Percentiles rank a stretch among this genome's conserved stretches.
phyloP scores from a whole-genome alignment of 2,329 filamentous ascomycete species.

The Penicillium sp. region DNA sequence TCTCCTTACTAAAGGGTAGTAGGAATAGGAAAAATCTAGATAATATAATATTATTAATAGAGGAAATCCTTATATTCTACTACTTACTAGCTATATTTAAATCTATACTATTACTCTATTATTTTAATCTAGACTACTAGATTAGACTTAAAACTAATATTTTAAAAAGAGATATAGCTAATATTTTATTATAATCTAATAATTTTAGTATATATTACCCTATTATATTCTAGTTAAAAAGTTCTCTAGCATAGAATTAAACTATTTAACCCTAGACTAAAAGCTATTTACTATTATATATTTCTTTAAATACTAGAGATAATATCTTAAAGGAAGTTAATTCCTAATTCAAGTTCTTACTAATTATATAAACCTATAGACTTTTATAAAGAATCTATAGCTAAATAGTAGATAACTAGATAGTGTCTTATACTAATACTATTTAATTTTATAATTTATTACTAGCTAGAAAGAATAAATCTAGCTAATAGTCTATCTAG shows the following conservation, averaged over 20 bases:
- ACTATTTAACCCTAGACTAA: background rate
- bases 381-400: too few species aligned
- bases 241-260: background rate
- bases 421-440: conserved; percentile 1
- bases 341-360: background rate
- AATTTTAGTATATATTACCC: background rate
- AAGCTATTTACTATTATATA: background rate
- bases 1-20: background rate
- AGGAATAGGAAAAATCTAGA: background rate
- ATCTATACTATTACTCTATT: background rate
- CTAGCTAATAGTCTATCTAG: too few species aligned
- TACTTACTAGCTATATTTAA: background rate
- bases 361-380: conserved; percentile 7
- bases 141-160: background rate
- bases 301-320: background rate
- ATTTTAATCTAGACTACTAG: background rate
- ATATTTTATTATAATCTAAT: background rate
- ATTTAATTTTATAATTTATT: conserved; percentile 7
- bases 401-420: background rate
- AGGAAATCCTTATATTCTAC: too few species aligned
- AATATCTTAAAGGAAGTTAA: background rate
- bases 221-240: background rate
- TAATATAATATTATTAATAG: too few species aligned
- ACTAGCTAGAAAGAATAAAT: too few species aligned
- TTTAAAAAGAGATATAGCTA: background rate